Evolutionary conservation across 495 filamentous ascomycete species (phyloP), one percentile per base, ranked within the genome.

Genomic region (Emericellopsis terricola): DNA sequence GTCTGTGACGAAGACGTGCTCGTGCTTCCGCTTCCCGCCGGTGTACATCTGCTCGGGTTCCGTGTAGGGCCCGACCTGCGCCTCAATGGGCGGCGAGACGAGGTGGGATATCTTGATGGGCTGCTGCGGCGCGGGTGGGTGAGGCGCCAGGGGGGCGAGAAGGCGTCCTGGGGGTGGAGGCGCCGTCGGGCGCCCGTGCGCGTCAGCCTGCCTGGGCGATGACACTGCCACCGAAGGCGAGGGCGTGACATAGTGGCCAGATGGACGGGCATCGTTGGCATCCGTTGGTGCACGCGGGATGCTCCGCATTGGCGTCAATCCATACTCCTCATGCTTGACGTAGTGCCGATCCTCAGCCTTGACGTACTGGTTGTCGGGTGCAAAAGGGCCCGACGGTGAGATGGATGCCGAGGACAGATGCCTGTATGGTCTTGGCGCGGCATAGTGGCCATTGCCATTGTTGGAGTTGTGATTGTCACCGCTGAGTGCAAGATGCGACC

Each of bases 401-500:
- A n/a, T n/a, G n/a, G n/a, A n/a, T n/a, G n/a, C n/a, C n/a, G n/a
- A n/a, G n/a, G n/a, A n/a, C n/a, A n/a, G n/a, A n/a, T n/a, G n/a
- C n/a, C n/a, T 30, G 51, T 65, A 31, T 78, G 71, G 3, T 82
- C 76, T 29, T 83, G 77, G 17, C 73, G 61, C 19, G n/a, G n/a
- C n/a, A n/a, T n/a, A n/a, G n/a, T 75, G 71, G 24, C 77, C 75
- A 29, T 76, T 69, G 37, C 68, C 71, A 19, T 68, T 77, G 23
- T 73, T 70, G 29, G 74, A 65, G 64, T 91, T 83, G 39, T n/a
- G n/a, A n/a, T n/a, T n/a, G n/a, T n/a, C n/a, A n/a, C n/a, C n/a
- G n/a, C n/a, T n/a, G n/a, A n/a, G n/a, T n/a, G n/a, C n/a, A n/a
- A n/a, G n/a, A n/a, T n/a, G n/a, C n/a, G n/a, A n/a, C n/a, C n/a